These are phyloP conservation scores for Verticillium dahliae DNA, from an alignment of 2,329 filamentous ascomycete species.

Conservation along the genomic window DNA sequence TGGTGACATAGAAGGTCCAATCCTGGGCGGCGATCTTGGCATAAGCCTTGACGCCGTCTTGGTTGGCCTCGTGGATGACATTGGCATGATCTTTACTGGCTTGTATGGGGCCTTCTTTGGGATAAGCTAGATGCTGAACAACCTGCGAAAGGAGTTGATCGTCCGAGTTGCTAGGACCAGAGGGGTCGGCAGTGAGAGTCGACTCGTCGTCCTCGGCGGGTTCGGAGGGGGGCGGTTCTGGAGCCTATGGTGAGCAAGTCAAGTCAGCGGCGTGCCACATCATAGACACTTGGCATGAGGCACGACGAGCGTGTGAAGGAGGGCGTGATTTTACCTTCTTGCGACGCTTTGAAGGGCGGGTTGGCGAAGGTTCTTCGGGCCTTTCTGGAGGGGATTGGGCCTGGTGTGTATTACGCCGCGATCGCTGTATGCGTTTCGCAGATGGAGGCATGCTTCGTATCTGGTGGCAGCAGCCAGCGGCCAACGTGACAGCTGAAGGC, in stretches of 20 bases:
- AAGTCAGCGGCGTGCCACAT: constrained; percentile 7
- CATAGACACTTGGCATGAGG: background rate
- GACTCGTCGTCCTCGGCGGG: constrained; percentile 38
- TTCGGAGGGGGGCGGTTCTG: constrained; percentile 30
- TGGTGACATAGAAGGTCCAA: constrained; percentile 80
- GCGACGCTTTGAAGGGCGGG: constrained; percentile 57
- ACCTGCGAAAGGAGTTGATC: constrained; percentile 51
- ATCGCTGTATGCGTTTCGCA: constrained; percentile 28
- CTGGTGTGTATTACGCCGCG: constrained; percentile 31
- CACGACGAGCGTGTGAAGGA: constrained; percentile 8
- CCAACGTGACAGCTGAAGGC: background rate
- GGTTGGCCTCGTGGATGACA: constrained; percentile 53
- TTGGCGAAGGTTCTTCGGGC: constrained; percentile 49
- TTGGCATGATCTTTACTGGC: constrained; percentile 59
- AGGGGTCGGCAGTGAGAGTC: constrained; percentile 33
- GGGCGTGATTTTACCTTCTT: constrained; percentile 42
- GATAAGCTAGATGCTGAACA: constrained; percentile 40
- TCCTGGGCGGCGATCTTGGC: constrained; percentile 76
- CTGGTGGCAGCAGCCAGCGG: background rate
- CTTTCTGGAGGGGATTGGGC: constrained; percentile 24
- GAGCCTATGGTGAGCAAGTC: constrained; percentile 22
- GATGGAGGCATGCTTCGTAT: constrained; percentile 26
- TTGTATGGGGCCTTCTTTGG: constrained; percentile 42
- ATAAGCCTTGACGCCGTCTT: constrained; percentile 63
- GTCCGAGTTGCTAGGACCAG: constrained; percentile 37